Conservation (phyloP, 176 grass and related monocot genomes). For the Cenchrus fungigraminus region DNA sequence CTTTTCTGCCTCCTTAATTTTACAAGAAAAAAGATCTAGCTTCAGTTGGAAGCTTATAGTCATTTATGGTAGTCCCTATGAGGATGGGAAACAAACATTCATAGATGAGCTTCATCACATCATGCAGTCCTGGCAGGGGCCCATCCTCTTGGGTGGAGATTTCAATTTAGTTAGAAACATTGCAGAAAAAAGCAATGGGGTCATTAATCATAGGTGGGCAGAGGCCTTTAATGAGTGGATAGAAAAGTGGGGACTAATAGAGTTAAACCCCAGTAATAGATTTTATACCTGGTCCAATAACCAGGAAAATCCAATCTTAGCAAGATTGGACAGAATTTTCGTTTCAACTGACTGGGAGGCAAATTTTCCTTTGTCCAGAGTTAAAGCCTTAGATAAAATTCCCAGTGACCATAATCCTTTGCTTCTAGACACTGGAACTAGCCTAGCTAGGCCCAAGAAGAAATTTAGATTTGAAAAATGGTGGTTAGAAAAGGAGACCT, state of each 20-base stretch:
- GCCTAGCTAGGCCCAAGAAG: rapidly evolving
- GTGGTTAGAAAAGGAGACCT: neutral
- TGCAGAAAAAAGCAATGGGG: too few species aligned
- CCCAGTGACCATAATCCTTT: neutral
- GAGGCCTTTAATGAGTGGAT: neutral
- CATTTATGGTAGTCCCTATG: too few species aligned
- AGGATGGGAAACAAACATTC: too few species aligned
- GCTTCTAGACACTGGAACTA: neutral
- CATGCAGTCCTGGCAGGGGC: too few species aligned
- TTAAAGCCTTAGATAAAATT: neutral
- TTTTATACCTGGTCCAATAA: neutral
- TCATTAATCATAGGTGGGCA: neutral
- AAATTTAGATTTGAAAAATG: neutral
- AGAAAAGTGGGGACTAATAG: too few species aligned
- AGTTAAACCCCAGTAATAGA: too few species aligned
- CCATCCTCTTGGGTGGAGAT: neutral
- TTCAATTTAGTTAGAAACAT: too few species aligned
- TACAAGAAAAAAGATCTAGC: too few species aligned
- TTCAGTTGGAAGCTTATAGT: too few species aligned
- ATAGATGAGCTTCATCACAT: too few species aligned
- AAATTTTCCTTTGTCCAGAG: neutral
- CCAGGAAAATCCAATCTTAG: neutral
- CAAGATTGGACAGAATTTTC: neutral
- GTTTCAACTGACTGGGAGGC: neutral
- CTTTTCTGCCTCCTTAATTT: too few species aligned